These are phyloP conservation scores for Butyriboletus appendiculatus DNA, from an alignment of 1,284 basidiomycete genomes.

Conservation along the genomic window DNA sequence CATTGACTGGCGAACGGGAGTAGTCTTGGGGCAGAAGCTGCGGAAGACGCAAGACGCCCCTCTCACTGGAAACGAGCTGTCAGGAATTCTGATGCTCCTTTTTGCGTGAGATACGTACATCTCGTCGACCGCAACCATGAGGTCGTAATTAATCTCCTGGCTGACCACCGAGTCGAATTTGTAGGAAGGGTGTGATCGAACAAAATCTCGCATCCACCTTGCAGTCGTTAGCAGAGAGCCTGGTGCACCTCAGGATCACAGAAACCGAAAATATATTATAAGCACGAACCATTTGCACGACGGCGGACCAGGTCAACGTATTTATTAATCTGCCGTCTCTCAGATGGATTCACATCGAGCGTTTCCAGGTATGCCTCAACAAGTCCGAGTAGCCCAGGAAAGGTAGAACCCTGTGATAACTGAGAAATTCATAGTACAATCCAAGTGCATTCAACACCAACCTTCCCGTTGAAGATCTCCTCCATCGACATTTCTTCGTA, in stretches of 20 bases:
- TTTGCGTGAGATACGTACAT: conserved; percentile 58
- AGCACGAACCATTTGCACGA: conserved; percentile 73
- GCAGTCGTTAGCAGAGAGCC: conserved; percentile 89
- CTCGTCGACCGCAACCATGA: conserved; percentile 89
- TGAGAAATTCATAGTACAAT: conserved; percentile 4
- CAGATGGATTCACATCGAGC: conserved; percentile 73
- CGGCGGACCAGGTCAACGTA: conserved; percentile 82
- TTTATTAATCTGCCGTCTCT: conserved; percentile 66
- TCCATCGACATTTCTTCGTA: conserved; percentile 91
- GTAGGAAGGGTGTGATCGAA: conserved; percentile 88
- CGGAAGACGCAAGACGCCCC: conserved; percentile 64
- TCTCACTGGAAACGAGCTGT: conserved; percentile 51
- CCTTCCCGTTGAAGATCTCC: conserved; percentile 95
- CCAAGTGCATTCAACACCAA: conserved; percentile 28
- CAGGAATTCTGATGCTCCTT: conserved; percentile 6
- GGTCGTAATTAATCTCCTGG: conserved; percentile 93
- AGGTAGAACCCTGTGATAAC: conserved; percentile 52
- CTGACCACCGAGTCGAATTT: conserved; percentile 89
- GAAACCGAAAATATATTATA: not conserved
- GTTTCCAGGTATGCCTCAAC: conserved; percentile 89
- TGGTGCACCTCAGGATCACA: conserved; percentile 33
- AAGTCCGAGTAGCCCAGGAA: conserved; percentile 87
- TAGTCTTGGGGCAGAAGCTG: conserved; percentile 65
- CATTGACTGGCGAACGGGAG: conserved; percentile 30
- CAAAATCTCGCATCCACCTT: conserved; percentile 92